Conservation (phyloP, 306 rosid genomes). For the Arachis stenosperma region DNA sequence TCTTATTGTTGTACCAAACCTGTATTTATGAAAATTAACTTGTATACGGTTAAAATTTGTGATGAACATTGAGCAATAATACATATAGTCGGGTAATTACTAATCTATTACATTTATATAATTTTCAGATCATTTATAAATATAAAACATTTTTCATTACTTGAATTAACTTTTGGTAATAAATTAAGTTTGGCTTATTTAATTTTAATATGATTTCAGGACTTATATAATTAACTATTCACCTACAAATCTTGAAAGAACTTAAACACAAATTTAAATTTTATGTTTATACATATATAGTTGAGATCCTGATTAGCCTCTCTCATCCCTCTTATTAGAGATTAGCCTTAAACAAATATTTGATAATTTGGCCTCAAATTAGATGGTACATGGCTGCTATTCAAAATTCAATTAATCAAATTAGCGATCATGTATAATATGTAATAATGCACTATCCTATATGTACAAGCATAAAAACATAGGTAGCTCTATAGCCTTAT, state of each 20-base stretch:
- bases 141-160: too few species aligned
- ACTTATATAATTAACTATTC: too few species aligned
- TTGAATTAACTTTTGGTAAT: too few species aligned
- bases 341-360: neutral
- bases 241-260: neutral
- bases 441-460: constrained; percentile 4
- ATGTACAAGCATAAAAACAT: constrained; percentile 25
- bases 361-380: neutral
- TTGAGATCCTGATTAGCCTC: constrained; percentile 20
- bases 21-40: neutral
- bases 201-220: too few species aligned
- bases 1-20: neutral
- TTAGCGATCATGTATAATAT: neutral
- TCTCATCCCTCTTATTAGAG: neutral
- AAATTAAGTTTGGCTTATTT: too few species aligned
- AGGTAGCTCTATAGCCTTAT: constrained; percentile 37
- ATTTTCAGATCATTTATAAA: too few species aligned
- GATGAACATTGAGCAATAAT: neutral
- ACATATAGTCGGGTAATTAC: neutral
- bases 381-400: constrained; percentile 4
- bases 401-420: constrained; percentile 8
- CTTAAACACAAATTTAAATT: constrained; percentile 1
- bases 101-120: too few species aligned
- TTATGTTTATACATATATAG: neutral
- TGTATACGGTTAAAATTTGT: neutral